Evolutionary conservation across 805 yeast genomes (phyloP).

Genomic region (Nakazawaea peltata): DNA sequence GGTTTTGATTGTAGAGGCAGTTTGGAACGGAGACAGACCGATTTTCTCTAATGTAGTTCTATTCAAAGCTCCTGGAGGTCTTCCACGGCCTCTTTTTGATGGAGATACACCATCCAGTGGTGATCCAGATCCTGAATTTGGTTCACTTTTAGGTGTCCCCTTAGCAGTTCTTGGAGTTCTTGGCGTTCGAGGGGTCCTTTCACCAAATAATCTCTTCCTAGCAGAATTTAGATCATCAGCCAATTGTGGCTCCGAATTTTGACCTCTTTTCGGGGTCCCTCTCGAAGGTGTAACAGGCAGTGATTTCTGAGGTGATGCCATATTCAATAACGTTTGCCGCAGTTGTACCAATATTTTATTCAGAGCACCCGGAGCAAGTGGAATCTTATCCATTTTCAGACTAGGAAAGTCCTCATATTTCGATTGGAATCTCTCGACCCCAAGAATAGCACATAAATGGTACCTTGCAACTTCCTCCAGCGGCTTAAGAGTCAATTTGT

Average conservation of each 20-base stretch:
- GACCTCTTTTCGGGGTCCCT: not conserved
- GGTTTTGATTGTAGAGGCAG: not conserved
- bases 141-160: not conserved
- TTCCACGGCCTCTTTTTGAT: slow-evolving; percentile 13
- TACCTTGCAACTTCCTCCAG: slow-evolving; percentile 57
- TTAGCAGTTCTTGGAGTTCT: not conserved
- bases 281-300: slow-evolving; percentile 2
- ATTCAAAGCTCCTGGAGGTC: slow-evolving; percentile 15
- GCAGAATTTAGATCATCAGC: too few relatives aligned
- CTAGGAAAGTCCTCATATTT: slow-evolving; percentile 37
- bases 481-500: slow-evolving; percentile 38
- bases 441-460: slow-evolving; percentile 60
- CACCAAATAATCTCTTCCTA: slow-evolving; percentile 1
- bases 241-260: too few relatives aligned
- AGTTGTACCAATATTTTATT: slow-evolving; percentile 37
- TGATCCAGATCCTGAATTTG: slow-evolving; percentile 1
- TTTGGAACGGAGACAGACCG: slow-evolving; percentile 12
- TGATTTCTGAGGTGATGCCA: slow-evolving; percentile 13
- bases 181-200: too few relatives aligned
- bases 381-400: slow-evolving; percentile 45
- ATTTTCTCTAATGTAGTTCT: slow-evolving; percentile 20
- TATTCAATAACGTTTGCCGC: slow-evolving; percentile 28
- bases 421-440: slow-evolving; percentile 40
- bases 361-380: slow-evolving; percentile 29
- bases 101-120: slow-evolving; percentile 6